Conservation (phyloP, 2,329 filamentous ascomycete genomes). For the Alternaria rosae region DNA sequence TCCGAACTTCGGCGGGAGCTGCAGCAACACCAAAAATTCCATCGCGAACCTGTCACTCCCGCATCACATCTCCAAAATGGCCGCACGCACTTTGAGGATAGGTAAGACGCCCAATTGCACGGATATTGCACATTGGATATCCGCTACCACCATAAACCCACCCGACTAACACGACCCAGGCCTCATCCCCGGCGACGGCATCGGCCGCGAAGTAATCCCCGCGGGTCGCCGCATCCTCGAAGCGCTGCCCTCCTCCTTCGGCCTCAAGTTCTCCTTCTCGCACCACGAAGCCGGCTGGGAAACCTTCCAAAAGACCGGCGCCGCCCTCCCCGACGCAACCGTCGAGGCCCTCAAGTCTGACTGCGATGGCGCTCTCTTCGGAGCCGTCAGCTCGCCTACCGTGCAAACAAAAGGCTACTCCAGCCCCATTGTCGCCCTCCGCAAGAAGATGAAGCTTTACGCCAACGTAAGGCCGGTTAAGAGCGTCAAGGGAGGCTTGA, state of each 20-base stretch:
- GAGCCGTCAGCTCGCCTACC: slow-evolving; percentile 89
- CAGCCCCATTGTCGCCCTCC: slow-evolving; percentile 92
- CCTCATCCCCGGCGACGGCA: slow-evolving; percentile 97
- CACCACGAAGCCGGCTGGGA: slow-evolving; percentile 93
- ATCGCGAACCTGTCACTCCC: not conserved
- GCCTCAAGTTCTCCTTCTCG: slow-evolving; percentile 92
- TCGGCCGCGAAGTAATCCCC: slow-evolving; percentile 97
- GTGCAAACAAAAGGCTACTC: slow-evolving; percentile 94
- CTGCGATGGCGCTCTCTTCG: slow-evolving; percentile 96
- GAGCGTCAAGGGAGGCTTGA: slow-evolving; percentile 69
- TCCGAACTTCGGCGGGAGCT: slow-evolving; percentile 21
- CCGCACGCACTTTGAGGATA: slow-evolving; percentile 42
- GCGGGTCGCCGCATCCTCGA: slow-evolving; percentile 90
- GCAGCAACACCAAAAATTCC: slow-evolving; percentile 26
- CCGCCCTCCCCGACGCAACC: slow-evolving; percentile 87
- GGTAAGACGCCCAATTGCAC: slow-evolving; percentile 16
- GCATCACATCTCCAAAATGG: slow-evolving; percentile 33
- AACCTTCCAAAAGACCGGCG: slow-evolving; percentile 88
- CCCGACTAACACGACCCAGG: slow-evolving; percentile 60
- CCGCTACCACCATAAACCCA: too few relatives aligned
- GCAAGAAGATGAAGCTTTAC: slow-evolving; percentile 93
- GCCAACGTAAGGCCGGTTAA: slow-evolving; percentile 98
- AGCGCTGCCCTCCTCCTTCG: slow-evolving; percentile 87
- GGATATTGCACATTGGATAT: too few relatives aligned
- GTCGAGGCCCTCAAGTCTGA: slow-evolving; percentile 87